Evolutionary conservation across 163 green algal genomes (phyloP).

Genomic region (Scenedesmus sp.): DNA sequence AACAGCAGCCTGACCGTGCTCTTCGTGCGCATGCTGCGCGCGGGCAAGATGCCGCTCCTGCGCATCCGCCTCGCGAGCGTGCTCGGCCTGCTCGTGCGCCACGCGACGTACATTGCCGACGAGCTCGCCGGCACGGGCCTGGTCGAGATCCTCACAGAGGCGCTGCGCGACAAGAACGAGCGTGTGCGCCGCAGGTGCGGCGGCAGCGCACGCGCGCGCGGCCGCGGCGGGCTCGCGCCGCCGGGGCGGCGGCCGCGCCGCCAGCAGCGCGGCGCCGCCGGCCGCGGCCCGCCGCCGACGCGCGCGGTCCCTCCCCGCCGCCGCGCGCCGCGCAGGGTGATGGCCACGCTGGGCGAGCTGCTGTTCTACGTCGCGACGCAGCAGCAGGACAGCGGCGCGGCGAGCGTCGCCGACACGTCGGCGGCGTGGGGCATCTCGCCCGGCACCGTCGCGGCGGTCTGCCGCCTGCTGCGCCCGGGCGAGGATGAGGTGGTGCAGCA

Average conservation of each 20-base stretch:
- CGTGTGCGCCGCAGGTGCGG: constrained; percentile 60
- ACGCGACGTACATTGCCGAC: constrained; percentile 88
- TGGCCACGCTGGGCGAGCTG: constrained; percentile 92
- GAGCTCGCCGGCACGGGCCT: constrained; percentile 69
- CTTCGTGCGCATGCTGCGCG: constrained; percentile 80
- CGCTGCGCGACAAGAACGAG: constrained; percentile 73
- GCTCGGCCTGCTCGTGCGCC: constrained; percentile 79
- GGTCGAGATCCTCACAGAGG: constrained; percentile 80
- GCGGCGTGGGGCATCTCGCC: constrained; percentile 54
- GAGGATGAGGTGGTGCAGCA: constrained; percentile 92
- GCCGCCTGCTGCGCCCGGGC: constrained; percentile 68
- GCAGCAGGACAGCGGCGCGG: constrained; percentile 50
- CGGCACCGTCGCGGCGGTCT: constrained; percentile 50
- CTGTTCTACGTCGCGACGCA: constrained; percentile 94
- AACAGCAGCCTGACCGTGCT: constrained; percentile 80
- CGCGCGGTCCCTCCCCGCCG: background rate
- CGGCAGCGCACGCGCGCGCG: background rate
- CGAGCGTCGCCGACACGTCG: constrained; percentile 3
- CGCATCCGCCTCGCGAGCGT: constrained; percentile 77
- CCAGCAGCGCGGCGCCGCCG: too few species aligned
- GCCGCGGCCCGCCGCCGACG: too few species aligned
- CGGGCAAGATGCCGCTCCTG: constrained; percentile 61
- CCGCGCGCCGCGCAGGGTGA: constrained; percentile 60
- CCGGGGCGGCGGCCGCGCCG: too few species aligned
- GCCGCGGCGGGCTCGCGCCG: too few species aligned